Conservation (phyloP, 1,284 basidiomycete species). For the Farysia itapuensis region DNA sequence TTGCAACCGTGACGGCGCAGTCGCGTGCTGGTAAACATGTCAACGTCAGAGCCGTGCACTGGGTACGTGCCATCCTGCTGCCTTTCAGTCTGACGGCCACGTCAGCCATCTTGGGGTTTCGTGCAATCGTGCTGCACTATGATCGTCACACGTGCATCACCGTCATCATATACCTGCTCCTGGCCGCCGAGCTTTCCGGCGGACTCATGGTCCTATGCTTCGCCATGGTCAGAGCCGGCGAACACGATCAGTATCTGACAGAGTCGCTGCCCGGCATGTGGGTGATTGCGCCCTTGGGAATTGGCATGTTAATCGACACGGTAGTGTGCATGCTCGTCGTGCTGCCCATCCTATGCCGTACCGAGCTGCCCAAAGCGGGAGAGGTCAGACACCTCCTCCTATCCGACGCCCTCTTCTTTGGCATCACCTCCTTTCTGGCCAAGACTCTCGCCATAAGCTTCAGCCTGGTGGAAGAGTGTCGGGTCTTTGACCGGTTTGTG, state of each 20-base stretch:
- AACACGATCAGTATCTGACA: not conserved
- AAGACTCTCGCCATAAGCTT: conserved; percentile 6
- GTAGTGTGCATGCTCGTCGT: conserved; percentile 14
- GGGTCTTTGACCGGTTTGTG: conserved; percentile 7
- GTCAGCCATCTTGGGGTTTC: conserved; percentile 14
- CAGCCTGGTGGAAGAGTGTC: not conserved
- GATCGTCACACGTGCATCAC: conserved; percentile 3
- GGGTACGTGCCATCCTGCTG: conserved; percentile 2
- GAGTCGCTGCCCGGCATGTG: conserved; percentile 1
- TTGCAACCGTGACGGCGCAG: conserved; percentile 6
- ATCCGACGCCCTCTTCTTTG: conserved; percentile 16
- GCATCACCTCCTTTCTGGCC: conserved; percentile 5
- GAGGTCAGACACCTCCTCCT: conserved; percentile 15
- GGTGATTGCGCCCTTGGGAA: conserved; percentile 4
- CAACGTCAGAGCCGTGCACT: not conserved
- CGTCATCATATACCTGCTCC: conserved; percentile 1
- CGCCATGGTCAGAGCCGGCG: conserved; percentile 1
- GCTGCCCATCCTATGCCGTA: conserved; percentile 2
- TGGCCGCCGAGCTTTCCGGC: conserved; percentile 1
- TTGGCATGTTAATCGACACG: conserved; percentile 9
- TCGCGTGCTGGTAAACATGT: not conserved
- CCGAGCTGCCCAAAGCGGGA: conserved; percentile 1
- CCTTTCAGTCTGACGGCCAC: conserved; percentile 16
- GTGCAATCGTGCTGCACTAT: conserved; percentile 14
- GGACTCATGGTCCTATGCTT: not conserved